Evolutionary conservation across 2,329 filamentous ascomycete genomes (phyloP).

Genomic region (Fusarium sp.): DNA sequence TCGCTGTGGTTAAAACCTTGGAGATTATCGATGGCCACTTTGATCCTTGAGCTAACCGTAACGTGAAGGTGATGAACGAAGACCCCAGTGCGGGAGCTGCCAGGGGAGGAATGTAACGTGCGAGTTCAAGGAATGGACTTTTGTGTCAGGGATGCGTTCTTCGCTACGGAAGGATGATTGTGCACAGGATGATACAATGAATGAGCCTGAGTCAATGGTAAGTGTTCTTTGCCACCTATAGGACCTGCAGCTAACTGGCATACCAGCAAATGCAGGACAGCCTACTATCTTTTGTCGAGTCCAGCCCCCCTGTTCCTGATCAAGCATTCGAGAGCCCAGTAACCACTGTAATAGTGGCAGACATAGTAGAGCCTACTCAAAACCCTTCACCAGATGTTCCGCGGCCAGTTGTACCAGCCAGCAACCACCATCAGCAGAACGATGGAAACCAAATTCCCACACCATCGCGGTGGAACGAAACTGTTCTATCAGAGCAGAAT

Average conservation of each 20-base stretch:
- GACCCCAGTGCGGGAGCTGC: conserved; percentile 33
- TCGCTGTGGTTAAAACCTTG: neutral
- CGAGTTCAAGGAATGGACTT: conserved; percentile 39
- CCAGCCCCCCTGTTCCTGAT: conserved; percentile 6
- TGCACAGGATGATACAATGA: neutral
- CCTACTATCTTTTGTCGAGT: conserved; percentile 14
- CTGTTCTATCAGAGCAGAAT: conserved; percentile 22
- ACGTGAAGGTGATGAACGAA: conserved; percentile 28
- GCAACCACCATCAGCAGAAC: neutral
- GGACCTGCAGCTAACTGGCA: neutral
- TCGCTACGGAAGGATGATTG: conserved; percentile 9
- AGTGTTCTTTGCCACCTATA: neutral
- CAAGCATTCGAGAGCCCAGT: neutral
- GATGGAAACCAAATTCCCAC: conserved; percentile 29
- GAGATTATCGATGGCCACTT: neutral
- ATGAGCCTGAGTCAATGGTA: conserved; percentile 12
- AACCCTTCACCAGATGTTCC: neutral
- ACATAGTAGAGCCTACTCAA: neutral
- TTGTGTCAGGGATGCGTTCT: conserved; percentile 21
- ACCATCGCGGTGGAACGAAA: conserved; percentile 27
- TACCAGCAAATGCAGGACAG: conserved; percentile 13
- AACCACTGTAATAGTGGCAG: neutral
- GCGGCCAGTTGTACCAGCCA: neutral
- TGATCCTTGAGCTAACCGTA: neutral
- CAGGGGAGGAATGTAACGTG: conserved; percentile 31